Evolutionary conservation across 1,139 yeast genomes (phyloP), one percentile per base, ranked within the genome.

Genomic region (Lizanozyma gosingica): DNA sequence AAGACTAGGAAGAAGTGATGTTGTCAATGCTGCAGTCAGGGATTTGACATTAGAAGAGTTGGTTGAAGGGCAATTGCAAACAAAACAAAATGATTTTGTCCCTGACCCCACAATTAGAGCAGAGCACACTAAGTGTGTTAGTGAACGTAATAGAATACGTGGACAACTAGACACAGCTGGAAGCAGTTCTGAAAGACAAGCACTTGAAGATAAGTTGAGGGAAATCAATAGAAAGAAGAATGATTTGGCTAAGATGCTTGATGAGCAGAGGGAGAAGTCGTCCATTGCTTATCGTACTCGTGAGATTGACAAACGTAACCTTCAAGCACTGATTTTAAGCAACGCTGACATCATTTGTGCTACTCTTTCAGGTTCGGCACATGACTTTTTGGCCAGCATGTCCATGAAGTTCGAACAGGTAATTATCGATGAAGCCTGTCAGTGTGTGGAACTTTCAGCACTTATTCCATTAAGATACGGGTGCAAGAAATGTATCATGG

Each of bases 381-480:
- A 88, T 62, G 94, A 84, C 46, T 78, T 87, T 44, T 68, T 94
- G 40, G 78, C 90, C 0, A 73, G 80, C 37, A 64, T 90, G 53
- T 79, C 88, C 15, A 73, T 87, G 54, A 75, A 76, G 35, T 92
- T 94, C 59, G 95, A 85, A 41, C 86, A 94, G n/a, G 97, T 94
- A 2, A 81, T 94, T 41, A 82, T 94, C 48, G 99, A 94, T 67
- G 99, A 94, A 60, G 98, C 98, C 1, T 94, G 97, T 54, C 99
- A 94, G 59, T 84, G 95, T 77, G 92, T 94, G 37, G 99, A 94
- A 56, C 59, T 92, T 37, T 86, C 96, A 9, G 86, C 95, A 0
- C 73, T 94, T 32, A 92, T 92, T 53, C 99, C 99, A 0, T 68
- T 94, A 48, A 72, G 95, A 54, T 94, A 90, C 57, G 98, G 98